Evolutionary conservation across 257 asterid genomes (phyloP).

Genomic region (Petrea volubilis): DNA sequence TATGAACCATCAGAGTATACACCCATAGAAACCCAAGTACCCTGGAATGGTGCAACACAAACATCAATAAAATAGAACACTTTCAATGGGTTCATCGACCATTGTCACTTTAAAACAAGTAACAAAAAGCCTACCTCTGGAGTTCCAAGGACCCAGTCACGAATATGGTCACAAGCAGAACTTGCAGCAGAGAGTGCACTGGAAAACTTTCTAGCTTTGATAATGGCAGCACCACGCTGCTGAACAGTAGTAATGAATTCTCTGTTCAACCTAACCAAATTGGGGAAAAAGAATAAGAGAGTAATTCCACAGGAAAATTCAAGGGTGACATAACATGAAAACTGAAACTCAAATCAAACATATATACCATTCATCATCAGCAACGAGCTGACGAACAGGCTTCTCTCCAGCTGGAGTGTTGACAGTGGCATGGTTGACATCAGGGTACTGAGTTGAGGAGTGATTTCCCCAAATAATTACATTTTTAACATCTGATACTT

Average conservation of each 20-base stretch:
- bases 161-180: constrained; percentile 95
- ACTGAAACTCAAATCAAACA: neutral
- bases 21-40: constrained; percentile 96
- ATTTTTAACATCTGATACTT: constrained; percentile 85
- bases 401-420: constrained; percentile 74
- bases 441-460: constrained; percentile 94
- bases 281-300: neutral
- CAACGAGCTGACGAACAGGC: constrained; percentile 75
- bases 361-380: constrained; percentile 73
- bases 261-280: constrained; percentile 61
- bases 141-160: constrained; percentile 98
- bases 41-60: constrained; percentile 44
- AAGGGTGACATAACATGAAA: neutral
- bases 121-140: constrained; percentile 59
- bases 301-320: neutral
- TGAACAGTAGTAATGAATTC: constrained; percentile 86
- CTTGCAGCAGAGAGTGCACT: constrained; percentile 99
- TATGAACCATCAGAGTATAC: constrained; percentile 96
- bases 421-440: constrained; percentile 86
- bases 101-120: neutral
- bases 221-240: constrained; percentile 98
- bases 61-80: neutral
- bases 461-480: constrained; percentile 97
- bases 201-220: constrained; percentile 89
- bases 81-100: neutral